Conservation (phyloP, 2,329 filamentous ascomycete genomes). For the Leptographium wingfieldii region DNA sequence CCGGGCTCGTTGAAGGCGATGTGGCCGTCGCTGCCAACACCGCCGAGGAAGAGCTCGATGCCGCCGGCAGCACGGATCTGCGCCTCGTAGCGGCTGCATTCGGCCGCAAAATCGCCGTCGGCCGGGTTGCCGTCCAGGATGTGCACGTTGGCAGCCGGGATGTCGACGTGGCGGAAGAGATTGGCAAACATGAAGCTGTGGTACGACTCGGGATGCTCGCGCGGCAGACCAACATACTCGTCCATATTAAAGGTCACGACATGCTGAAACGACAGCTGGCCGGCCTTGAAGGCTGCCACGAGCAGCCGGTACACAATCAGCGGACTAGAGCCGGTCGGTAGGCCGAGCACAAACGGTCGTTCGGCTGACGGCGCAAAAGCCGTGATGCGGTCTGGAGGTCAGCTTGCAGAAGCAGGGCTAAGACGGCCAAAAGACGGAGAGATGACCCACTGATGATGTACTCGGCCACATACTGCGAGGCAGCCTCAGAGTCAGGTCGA, state of each 20-base stretch:
- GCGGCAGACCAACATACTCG: slow-evolving; percentile 61
- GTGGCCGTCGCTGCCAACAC: slow-evolving; percentile 65
- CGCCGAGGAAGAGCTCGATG: slow-evolving; percentile 65
- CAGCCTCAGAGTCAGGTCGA: slow-evolving; percentile 46
- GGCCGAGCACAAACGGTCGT: slow-evolving; percentile 57
- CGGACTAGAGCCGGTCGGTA: slow-evolving; percentile 61
- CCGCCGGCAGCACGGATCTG: slow-evolving; percentile 56
- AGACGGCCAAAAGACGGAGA: neutral
- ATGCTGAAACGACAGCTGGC: slow-evolving; percentile 40
- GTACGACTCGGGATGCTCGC: slow-evolving; percentile 63
- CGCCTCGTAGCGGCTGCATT: slow-evolving; percentile 59
- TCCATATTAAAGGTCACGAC: slow-evolving; percentile 60
- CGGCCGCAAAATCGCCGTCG: slow-evolving; percentile 43
- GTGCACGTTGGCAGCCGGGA: slow-evolving; percentile 54
- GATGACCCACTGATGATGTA: slow-evolving; percentile 45
- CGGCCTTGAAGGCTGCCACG: slow-evolving; percentile 46
- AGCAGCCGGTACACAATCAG: slow-evolving; percentile 56
- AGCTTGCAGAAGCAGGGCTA: too few species aligned
- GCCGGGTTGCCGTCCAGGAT: slow-evolving; percentile 63
- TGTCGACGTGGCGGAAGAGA: slow-evolving; percentile 63
- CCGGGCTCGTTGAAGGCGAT: slow-evolving; percentile 74
- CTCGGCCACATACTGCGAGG: slow-evolving; percentile 56
- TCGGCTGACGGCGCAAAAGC: slow-evolving; percentile 47
- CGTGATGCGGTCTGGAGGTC: slow-evolving; percentile 44
- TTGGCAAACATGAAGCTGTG: slow-evolving; percentile 74